Conservation (phyloP, 805 yeast species). For the Cyberlindnera mrakii region DNA sequence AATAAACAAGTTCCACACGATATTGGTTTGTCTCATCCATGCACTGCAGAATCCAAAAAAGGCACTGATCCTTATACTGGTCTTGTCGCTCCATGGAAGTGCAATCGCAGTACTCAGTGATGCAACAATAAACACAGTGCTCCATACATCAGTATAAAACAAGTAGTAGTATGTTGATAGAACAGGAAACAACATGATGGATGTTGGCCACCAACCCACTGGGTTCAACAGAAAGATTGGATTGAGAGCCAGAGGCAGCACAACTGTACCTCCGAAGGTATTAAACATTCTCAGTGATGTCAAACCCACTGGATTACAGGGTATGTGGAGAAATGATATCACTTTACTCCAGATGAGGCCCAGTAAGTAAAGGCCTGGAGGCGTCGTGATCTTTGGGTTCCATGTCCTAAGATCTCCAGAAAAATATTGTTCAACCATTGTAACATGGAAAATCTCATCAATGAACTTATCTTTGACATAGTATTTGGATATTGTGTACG, state of each 20-base stretch:
- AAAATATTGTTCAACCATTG: constrained; percentile 69
- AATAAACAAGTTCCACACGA: constrained; percentile 73
- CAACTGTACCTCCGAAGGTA: constrained; percentile 53
- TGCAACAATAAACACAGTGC: constrained; percentile 60
- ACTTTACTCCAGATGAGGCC: constrained; percentile 32
- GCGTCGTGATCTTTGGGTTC: constrained; percentile 93
- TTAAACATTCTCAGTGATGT: constrained; percentile 51
- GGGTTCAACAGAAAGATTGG: constrained; percentile 36
- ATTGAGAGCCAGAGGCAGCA: constrained; percentile 42
- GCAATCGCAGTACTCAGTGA: constrained; percentile 45
- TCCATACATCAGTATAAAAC: constrained; percentile 93
- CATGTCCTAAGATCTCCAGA: constrained; percentile 55
- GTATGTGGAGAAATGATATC: constrained; percentile 14
- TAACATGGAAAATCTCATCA: constrained; percentile 84
- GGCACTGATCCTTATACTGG: constrained; percentile 41
- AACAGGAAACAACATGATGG: constrained; percentile 57
- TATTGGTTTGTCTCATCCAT: constrained; percentile 84
- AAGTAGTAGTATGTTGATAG: constrained; percentile 66
- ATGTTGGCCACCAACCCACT: constrained; percentile 36
- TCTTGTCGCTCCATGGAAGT: constrained; percentile 28
- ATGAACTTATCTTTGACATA: constrained; percentile 30
- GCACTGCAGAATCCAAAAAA: constrained; percentile 57
- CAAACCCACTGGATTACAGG: constrained; percentile 28
- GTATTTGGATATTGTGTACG: constrained; percentile 23
- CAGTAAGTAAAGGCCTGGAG: constrained; percentile 79